Evolutionary conservation across 768 basidiomycete genomes (phyloP).

Genomic region (Leccinum disarticulatum): DNA sequence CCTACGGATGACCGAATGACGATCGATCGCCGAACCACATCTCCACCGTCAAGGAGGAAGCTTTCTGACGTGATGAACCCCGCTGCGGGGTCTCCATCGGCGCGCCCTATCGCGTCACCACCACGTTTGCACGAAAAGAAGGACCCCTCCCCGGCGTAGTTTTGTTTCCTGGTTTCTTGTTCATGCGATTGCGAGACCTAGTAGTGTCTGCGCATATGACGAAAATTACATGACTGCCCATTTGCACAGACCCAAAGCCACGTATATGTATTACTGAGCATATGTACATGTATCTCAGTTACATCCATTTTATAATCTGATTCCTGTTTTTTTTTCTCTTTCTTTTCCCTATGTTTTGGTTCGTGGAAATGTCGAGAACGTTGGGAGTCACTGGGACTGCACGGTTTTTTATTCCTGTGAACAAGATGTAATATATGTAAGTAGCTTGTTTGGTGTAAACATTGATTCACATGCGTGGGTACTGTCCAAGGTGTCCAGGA

Average conservation of each 20-base stretch:
- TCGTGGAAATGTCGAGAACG: background rate
- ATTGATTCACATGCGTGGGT: too few relatives aligned
- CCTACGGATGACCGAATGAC: slow-evolving; percentile 42
- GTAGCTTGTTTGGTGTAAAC: too few relatives aligned
- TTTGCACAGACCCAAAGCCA: slow-evolving; percentile 17
- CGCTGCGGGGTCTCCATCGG: slow-evolving; percentile 48
- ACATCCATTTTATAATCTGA: slow-evolving; percentile 14
- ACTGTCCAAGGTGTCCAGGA: too few relatives aligned
- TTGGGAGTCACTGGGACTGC: background rate
- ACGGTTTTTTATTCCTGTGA: too few relatives aligned
- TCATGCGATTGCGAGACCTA: slow-evolving; percentile 4
- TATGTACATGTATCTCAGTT: slow-evolving; percentile 29
- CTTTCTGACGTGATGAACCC: slow-evolving; percentile 51
- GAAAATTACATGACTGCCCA: slow-evolving; percentile 23
- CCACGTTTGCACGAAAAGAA: slow-evolving; percentile 39
- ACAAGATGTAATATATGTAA: too few relatives aligned
- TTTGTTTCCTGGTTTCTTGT: slow-evolving; percentile 14
- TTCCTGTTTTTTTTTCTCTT: background rate
- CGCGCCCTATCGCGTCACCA: slow-evolving; percentile 57
- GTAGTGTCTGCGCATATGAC: slow-evolving; percentile 14
- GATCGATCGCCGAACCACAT: slow-evolving; percentile 42
- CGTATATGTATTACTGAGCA: slow-evolving; percentile 31
- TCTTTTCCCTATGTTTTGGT: background rate
- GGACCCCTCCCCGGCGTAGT: slow-evolving; percentile 28
- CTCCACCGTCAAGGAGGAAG: slow-evolving; percentile 54